Evolutionary conservation across 257 asterid genomes (phyloP).

Genomic region (Ilex asprella): DNA sequence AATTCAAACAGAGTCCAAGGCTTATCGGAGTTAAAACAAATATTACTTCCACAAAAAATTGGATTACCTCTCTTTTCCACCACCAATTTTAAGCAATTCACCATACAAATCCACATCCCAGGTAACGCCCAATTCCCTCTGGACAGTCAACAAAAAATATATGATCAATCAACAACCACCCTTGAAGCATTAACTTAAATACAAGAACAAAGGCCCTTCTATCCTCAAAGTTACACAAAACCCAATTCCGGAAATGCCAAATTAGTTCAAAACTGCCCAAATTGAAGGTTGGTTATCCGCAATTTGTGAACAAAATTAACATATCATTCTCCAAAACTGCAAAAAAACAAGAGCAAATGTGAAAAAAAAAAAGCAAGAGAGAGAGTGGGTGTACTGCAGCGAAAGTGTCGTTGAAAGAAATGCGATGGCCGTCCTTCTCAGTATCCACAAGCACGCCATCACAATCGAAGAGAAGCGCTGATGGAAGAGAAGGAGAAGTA

Average conservation of each 20-base stretch:
- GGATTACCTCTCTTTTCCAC: conserved; percentile 87
- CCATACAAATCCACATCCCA: conserved; percentile 98
- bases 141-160: conserved; percentile 16
- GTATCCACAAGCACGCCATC: conserved; percentile 98
- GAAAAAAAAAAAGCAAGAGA: not conserved
- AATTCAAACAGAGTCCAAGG: not conserved
- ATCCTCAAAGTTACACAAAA: too few species aligned
- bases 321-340: not conserved
- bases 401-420: conserved; percentile 91
- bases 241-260: too few species aligned
- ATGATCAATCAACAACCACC: not conserved
- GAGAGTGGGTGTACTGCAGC: conserved; percentile 46
- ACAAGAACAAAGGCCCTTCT: not conserved
- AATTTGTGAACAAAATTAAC: not conserved
- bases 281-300: not conserved
- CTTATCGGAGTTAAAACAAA: not conserved
- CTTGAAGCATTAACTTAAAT: not conserved
- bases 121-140: conserved; percentile 83
- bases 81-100: conserved; percentile 90
- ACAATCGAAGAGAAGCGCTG: conserved; percentile 89
- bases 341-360: not conserved
- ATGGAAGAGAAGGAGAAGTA: conserved; percentile 53
- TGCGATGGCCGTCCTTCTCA: conserved; percentile 96
- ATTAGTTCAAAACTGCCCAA: not conserved
- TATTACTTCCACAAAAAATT: conserved; percentile 1